A percentile compares a stretch with the other conserved stretches of the same genome.
These are phyloP conservation scores for Furcasterigmium sp. DNA, from an alignment of 2,329 filamentous ascomycete species.

Conservation along the genomic window DNA sequence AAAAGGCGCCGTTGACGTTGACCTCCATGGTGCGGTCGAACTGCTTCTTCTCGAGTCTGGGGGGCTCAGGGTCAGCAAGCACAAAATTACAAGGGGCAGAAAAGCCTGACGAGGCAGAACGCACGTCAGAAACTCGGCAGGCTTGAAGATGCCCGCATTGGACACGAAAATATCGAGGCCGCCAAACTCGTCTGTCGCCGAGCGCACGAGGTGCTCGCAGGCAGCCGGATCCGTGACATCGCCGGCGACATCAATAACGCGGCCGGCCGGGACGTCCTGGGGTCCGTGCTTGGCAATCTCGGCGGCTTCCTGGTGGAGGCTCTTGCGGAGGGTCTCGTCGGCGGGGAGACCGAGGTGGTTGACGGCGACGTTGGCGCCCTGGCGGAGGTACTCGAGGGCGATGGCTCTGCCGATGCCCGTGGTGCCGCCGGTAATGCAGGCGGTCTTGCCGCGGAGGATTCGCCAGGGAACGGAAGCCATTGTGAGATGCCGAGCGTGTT, in stretches of 20 bases:
- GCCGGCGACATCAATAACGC: conserved; percentile 52
- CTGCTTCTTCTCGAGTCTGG: conserved; percentile 48
- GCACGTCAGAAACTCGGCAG: conserved; percentile 8
- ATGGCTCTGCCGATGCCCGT: conserved; percentile 67
- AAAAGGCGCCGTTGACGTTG: conserved; percentile 66
- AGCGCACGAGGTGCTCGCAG: conserved; percentile 31
- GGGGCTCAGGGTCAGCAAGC: conserved; percentile 24
- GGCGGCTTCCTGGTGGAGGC: conserved; percentile 25
- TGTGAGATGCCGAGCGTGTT: no score
- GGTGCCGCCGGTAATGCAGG: conserved; percentile 61
- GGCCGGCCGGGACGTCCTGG: conserved; percentile 32
- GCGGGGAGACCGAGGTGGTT: conserved; percentile 49
- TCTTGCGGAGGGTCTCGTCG: conserved; percentile 21
- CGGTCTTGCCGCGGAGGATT: conserved; percentile 52
- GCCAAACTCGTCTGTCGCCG: conserved; percentile 37
- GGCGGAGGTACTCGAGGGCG: conserved; percentile 57
- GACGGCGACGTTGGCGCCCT: conserved; percentile 59
- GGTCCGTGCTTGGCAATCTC: conserved; percentile 18
- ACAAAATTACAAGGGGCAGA: no score
- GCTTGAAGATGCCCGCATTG: conserved; percentile 7
- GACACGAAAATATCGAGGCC: conserved; percentile 37
- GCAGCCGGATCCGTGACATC: conserved; percentile 62
- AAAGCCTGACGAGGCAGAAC: not conserved
- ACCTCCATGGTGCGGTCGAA: conserved; percentile 55
- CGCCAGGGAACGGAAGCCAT: conserved; percentile 5